Conservation (phyloP, 768 basidiomycete genomes). For the Amanita subjunquillea region DNA sequence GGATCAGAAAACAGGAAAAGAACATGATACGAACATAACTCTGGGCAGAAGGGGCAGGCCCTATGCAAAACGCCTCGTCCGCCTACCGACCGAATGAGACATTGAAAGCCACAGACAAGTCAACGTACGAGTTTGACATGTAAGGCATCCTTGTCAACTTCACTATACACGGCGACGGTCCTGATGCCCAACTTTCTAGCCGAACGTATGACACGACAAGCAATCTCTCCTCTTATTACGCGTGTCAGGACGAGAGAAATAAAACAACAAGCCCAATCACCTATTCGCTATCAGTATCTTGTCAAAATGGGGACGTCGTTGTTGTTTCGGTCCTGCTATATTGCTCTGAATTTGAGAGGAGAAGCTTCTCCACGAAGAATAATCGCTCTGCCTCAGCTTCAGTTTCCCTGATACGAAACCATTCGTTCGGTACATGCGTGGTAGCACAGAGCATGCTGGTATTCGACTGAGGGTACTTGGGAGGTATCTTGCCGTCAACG, state of each 20-base stretch:
- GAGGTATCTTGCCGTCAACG: slow-evolving; percentile 17
- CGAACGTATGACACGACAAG: slow-evolving; percentile 89
- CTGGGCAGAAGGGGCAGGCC: slow-evolving; percentile 80
- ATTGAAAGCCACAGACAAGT: neutral
- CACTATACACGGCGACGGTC: slow-evolving; percentile 89
- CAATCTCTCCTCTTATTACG: slow-evolving; percentile 76
- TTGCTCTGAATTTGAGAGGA: neutral
- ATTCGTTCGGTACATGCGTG: slow-evolving; percentile 2
- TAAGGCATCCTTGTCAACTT: slow-evolving; percentile 70
- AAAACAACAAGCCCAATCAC: slow-evolving; percentile 20
- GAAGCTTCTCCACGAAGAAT: neutral
- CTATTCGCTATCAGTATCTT: slow-evolving; percentile 91
- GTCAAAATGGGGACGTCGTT: slow-evolving; percentile 52
- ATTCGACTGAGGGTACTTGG: slow-evolving; percentile 10
- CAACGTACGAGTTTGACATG: slow-evolving; percentile 68
- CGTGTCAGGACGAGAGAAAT: neutral
- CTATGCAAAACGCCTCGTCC: slow-evolving; percentile 88
- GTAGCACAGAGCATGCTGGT: neutral
- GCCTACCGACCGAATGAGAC: slow-evolving; percentile 30
- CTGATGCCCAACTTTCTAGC: slow-evolving; percentile 80
- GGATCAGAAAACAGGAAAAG: neutral
- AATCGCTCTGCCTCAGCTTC: neutral
- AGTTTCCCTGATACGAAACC: neutral
- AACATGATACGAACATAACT: slow-evolving; percentile 61
- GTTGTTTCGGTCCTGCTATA: neutral